These are phyloP conservation scores for Apiospora arundinis DNA, from an alignment of 2,329 filamentous ascomycete genomes.

Conservation along the genomic window DNA sequence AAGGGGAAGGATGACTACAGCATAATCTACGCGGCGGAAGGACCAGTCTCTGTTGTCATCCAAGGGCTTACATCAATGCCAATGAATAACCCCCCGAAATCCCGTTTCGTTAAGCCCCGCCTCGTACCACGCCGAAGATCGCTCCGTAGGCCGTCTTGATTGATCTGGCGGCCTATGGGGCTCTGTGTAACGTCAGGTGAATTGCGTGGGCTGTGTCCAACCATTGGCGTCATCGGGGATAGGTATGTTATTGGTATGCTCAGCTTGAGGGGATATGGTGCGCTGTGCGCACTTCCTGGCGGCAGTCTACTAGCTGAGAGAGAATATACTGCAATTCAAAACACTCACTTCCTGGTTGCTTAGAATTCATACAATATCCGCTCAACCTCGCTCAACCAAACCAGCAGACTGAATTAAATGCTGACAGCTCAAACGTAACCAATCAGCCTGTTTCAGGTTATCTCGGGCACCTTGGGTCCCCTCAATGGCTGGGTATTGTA, in stretches of 20 bases:
- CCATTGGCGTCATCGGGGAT: not conserved
- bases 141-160: not conserved
- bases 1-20: constrained; percentile 19
- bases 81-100: not conserved
- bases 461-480: not conserved
- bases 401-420: not conserved
- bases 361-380: not conserved
- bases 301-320: not conserved
- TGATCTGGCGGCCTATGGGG: not conserved
- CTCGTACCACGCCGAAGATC: not conserved
- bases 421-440: not conserved
- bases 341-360: not conserved
- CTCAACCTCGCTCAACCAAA: not conserved
- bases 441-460: constrained; percentile 18
- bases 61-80: constrained; percentile 4
- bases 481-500: constrained; percentile 7
- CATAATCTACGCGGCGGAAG: constrained; percentile 14
- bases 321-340: not conserved
- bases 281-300: not conserved
- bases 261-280: not conserved
- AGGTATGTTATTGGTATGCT: not conserved
- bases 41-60: constrained; percentile 20
- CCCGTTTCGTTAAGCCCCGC: not conserved
- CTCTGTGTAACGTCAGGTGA: not conserved
- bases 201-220: not conserved